Evolutionary conservation across 116 monocot genomes (phyloP), one percentile per base, ranked within the genome.

Genomic region (Cymodocea nodosa): DNA sequence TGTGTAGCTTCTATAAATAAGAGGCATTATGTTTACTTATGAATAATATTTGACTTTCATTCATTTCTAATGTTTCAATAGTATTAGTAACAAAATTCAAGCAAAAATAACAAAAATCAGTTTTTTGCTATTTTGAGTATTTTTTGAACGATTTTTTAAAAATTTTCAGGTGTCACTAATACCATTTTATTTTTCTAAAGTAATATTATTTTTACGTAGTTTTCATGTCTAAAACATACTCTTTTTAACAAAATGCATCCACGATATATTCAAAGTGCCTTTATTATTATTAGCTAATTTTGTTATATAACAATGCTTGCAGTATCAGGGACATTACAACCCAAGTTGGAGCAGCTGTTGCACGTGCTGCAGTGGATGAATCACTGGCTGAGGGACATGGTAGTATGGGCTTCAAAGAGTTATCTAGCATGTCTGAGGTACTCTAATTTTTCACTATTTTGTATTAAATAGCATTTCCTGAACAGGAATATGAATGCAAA

Each of bases 301-400:
- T 44, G 11, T 40, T 7, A 24, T 40, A 50, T 51, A 50, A 23
- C 44, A 64, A 30, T 55, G 35, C 51, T 23, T 63, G 56, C 92
- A 98, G 98, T 23, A 98, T 98, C 17, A 79, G 98, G 73, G 75
- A 84, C 63, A 92, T 98, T n/a, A 98, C 98, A 5, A 75, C 98
- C 24, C 78, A 83, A 65, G 98, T 98, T 62, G 98, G 82, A 63
- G 92, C 98, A 16, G 84, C 98, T 64, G 98, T 98, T 19, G 76
- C 89, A 4, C 67, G 70, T 15, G 69, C 81, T 37, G 92, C 98
- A 44, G 72, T 98, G 70, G 77, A 80, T 59, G 98, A 98, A 79
- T 80, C 82, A 40, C 80, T 98, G 20, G 98, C 89, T 2, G 98
- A 98, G 73, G 92, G 98, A 35, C 70, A 79, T 65, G 71, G 73